Percentiles rank a stretch among this genome's conserved stretches.
Evolutionary conservation across 345 rosid species (phyloP).

Genomic region (Populus nigra): DNA sequence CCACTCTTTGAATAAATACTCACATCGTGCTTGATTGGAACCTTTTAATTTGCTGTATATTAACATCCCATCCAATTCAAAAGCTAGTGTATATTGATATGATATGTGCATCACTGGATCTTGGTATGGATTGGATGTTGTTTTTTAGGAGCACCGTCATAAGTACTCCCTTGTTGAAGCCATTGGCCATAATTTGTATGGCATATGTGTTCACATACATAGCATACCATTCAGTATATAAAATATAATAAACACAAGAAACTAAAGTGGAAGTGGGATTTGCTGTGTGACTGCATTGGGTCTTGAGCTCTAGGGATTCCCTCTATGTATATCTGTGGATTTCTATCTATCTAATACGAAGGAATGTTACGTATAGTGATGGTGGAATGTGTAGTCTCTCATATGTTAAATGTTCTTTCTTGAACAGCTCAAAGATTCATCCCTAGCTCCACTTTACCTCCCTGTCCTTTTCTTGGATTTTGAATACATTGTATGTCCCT

Average conservation of each 20-base stretch:
- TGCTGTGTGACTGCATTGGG: conserved; percentile 28
- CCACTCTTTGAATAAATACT: neutral
- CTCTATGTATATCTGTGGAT: conserved; percentile 33
- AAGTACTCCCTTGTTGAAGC: neutral
- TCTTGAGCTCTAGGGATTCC: conserved; percentile 70
- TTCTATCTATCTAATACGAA: conserved; percentile 24
- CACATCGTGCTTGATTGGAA: neutral
- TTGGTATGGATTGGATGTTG: neutral
- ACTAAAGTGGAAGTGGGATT: conserved; percentile 49
- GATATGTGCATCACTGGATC: neutral
- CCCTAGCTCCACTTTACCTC: conserved; percentile 43
- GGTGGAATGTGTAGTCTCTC: conserved; percentile 34
- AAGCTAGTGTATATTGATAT: neutral
- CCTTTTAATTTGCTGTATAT: neutral
- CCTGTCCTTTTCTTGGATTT: conserved; percentile 47
- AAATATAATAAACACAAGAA: neutral
- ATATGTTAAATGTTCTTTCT: conserved; percentile 32
- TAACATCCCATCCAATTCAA: neutral
- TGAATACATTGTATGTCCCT: conserved; percentile 23
- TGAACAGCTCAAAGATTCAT: conserved; percentile 66
- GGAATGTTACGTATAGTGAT: conserved; percentile 60
- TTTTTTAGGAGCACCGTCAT: neutral
- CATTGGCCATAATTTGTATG: neutral
- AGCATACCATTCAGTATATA: neutral
- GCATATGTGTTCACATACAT: neutral